Evolutionary conservation across 768 basidiomycete species (phyloP).

Genomic region (Tephrocybe rancida): DNA sequence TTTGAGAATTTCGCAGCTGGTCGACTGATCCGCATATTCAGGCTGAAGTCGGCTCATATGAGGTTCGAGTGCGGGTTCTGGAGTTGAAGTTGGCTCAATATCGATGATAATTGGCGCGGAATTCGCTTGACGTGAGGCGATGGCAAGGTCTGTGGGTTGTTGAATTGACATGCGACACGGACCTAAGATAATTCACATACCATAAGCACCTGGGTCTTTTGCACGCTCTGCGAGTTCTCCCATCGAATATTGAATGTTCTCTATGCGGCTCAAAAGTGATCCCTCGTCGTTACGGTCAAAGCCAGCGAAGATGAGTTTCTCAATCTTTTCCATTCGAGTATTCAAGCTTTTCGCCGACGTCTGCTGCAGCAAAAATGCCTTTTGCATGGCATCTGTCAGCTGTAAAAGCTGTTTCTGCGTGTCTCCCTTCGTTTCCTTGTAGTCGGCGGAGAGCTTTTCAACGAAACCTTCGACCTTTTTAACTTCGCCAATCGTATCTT

Average conservation of each 20-base stretch:
- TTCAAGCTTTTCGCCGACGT: neutral
- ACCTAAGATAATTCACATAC: conserved; percentile 2
- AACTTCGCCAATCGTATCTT: conserved; percentile 7
- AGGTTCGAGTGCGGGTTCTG: neutral
- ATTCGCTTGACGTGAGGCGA: neutral
- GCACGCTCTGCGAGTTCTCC: conserved; percentile 23
- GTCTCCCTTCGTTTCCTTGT: conserved; percentile 10
- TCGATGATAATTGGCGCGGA: neutral
- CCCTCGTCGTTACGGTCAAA: conserved; percentile 15
- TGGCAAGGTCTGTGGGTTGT: neutral
- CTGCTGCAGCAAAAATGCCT: conserved; percentile 11
- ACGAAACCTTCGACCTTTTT: conserved; percentile 10
- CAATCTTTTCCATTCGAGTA: conserved; percentile 18
- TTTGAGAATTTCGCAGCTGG: neutral
- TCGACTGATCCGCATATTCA: neutral
- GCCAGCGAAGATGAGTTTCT: conserved; percentile 17
- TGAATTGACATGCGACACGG: neutral
- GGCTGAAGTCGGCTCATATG: neutral
- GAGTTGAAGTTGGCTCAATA: neutral
- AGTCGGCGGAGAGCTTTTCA: conserved; percentile 9
- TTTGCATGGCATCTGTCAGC: conserved; percentile 14
- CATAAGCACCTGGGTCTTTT: conserved; percentile 23
- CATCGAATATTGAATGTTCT: conserved; percentile 20
- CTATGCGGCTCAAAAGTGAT: conserved; percentile 17
- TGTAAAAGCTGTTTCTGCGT: conserved; percentile 7